Conservation (phyloP, 495 filamentous ascomycete genomes). For the Lophium mytilinum region DNA sequence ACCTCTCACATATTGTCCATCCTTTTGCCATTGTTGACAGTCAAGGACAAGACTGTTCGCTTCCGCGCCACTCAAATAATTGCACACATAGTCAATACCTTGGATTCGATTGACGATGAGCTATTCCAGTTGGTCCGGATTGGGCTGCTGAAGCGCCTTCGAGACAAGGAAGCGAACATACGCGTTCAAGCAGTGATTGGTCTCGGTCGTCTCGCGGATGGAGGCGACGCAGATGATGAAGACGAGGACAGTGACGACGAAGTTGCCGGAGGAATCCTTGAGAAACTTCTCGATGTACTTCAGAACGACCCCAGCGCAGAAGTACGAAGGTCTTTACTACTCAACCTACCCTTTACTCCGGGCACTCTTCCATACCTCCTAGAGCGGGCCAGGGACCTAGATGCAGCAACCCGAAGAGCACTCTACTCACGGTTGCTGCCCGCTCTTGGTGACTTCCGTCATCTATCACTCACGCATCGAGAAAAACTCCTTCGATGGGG, state of each 20-base stretch:
- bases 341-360: constrained; percentile 77
- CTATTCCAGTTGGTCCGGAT: constrained; percentile 71
- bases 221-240: constrained; percentile 44
- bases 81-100: constrained; percentile 78
- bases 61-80: constrained; percentile 86
- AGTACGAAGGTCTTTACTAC: constrained; percentile 75
- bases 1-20: constrained; percentile 61
- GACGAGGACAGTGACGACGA: constrained; percentile 51
- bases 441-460: constrained; percentile 87
- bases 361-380: constrained; percentile 82
- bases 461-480: constrained; percentile 88
- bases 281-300: constrained; percentile 81
- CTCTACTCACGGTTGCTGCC: constrained; percentile 85
- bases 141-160: constrained; percentile 71
- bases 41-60: constrained; percentile 87
- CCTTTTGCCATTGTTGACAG: constrained; percentile 59
- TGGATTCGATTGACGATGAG: constrained; percentile 84
- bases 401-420: constrained; percentile 70
- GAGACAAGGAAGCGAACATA: constrained; percentile 88
- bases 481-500: constrained; percentile 96
- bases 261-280: constrained; percentile 53
- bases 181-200: constrained; percentile 91
- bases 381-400: constrained; percentile 83
- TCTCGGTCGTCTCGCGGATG: constrained; percentile 72
- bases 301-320: constrained; percentile 94